Evolutionary conservation across 257 asterid genomes (phyloP), one percentile per base, ranked within the genome.

Genomic region (Mitragyna speciosa): DNA sequence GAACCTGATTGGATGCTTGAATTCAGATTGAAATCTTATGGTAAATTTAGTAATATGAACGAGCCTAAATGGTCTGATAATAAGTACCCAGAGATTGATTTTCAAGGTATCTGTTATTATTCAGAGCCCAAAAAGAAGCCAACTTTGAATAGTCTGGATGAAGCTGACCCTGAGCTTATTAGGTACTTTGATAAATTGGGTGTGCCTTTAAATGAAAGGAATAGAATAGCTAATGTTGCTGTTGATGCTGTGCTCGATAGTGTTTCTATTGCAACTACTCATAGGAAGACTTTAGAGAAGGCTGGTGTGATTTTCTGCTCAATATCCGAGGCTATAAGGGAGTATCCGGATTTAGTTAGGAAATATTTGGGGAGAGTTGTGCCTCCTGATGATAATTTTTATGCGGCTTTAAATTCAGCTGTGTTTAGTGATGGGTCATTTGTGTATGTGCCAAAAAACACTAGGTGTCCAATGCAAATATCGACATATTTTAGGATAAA

Each of bases 401-500:
- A 94, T 30, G 96, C 93, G 6, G 94, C 97, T 74, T 81, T 96
- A 76, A 96, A 96, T 83, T 85, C 99, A 2, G 97, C 99, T 63
- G 97, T 91, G 72, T 96, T 96, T 78, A 96, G 99, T 81, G 99
- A 96, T 83, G 99, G 99, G 9, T 96, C 98, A 0, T 96, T 96
- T 85, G 99, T 96, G 64, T 96, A 96, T 63, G 83, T 94, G 39
- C 99, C 98, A 0, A 94, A 96, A 80, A 87, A 91, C 33, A 90
- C 96, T 0, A 94, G 80, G 89, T 96, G 98, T 68, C 99, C 99
- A 0, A 96, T 94, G 99, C 98, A 89, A 75, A 96, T 96, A 61
- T 96, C 98, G 1, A 96, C 99, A 0, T 96, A 96, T 72, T 96
- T 96, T 81, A 87, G 97, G 82, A 96, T 96, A 84, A 96, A 96